Base-by-base conservation (phyloP, 345 rosid species). In the Camelina sativa region DNA sequence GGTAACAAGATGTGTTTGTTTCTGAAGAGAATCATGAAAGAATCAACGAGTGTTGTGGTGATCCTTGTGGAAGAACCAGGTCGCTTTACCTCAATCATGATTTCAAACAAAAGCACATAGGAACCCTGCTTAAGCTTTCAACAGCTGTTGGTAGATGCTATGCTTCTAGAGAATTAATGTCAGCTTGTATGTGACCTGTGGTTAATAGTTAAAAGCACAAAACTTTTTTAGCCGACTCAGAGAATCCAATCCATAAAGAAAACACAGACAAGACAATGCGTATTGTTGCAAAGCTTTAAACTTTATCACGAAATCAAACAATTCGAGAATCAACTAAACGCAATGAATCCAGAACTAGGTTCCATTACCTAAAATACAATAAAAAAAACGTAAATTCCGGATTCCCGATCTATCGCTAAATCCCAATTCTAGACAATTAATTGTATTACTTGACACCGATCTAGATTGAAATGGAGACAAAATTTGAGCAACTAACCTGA, bases 1-100 rank as follows among this genome's bases (percentile, higher is more conserved):
- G 83, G 53, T 41, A 80, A 5, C 62, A 85, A 81, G 25, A 85
- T 67, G 65, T 64, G 86, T 70, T 77, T 83, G 89, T 82, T 84
- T 74, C 67, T 79, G 38, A 74, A 37, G 82, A 86, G 61, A 69
- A 91, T 79, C 53, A 52, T 51, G 34, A 84, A 57, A 67, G 92
- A 83, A 60, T 84, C 80, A 54, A 70, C 54, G 13, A 79, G 65
- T 17, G 79, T 75, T 44, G 79, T 74, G 69, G 73, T 75, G 69
- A 79, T 71, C 58, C 52, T 13, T 6, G 79, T 48, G 9, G 72
- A 69, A 30, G 64, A 62, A 69, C 72, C 62, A 28, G 73, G 72
- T 57, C 79, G 73, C 57, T 75, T 79, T 43, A 69, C 76, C 15
- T 79, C 79, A 19, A 47, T 69, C 77, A 78, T 78, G 74, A 11